Evolutionary conservation across 768 basidiomycete genomes (phyloP).

Genomic region (Panaeolus cyanescens): DNA sequence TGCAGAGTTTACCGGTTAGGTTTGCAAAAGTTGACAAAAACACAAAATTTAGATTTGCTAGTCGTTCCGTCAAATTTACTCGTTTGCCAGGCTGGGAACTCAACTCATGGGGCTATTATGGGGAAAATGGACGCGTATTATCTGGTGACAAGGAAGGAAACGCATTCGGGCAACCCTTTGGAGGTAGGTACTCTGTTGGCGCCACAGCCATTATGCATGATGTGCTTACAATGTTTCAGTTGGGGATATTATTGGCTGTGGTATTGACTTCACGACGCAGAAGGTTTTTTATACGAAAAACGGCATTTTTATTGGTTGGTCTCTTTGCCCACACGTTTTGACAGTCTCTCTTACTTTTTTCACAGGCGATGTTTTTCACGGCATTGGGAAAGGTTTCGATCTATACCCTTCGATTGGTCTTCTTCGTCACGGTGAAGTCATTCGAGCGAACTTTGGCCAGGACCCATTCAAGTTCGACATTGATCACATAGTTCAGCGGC

Average conservation of each 20-base stretch:
- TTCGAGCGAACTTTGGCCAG: slow-evolving; percentile 89
- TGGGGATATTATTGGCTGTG: slow-evolving; percentile 89
- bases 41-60: slow-evolving; percentile 56
- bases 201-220: no score
- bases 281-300: slow-evolving; percentile 92
- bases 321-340: neutral
- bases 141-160: slow-evolving; percentile 72
- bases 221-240: no score
- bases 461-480: slow-evolving; percentile 89
- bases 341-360: slow-evolving; percentile 9
- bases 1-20: slow-evolving; percentile 11
- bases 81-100: slow-evolving; percentile 87
- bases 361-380: slow-evolving; percentile 70
- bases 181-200: no score
- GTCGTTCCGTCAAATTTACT: slow-evolving; percentile 61
- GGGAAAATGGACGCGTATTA: slow-evolving; percentile 84
- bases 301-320: slow-evolving; percentile 65
- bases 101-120: slow-evolving; percentile 90
- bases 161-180: slow-evolving; percentile 77
- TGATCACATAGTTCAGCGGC: slow-evolving; percentile 78
- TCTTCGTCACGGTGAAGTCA: slow-evolving; percentile 73
- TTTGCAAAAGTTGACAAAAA: slow-evolving; percentile 2
- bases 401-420: slow-evolving; percentile 90
- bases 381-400: slow-evolving; percentile 63
- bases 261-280: slow-evolving; percentile 84